Evolutionary conservation across 2,329 filamentous ascomycete species (phyloP).

Genomic region (Cercospora canescens): DNA sequence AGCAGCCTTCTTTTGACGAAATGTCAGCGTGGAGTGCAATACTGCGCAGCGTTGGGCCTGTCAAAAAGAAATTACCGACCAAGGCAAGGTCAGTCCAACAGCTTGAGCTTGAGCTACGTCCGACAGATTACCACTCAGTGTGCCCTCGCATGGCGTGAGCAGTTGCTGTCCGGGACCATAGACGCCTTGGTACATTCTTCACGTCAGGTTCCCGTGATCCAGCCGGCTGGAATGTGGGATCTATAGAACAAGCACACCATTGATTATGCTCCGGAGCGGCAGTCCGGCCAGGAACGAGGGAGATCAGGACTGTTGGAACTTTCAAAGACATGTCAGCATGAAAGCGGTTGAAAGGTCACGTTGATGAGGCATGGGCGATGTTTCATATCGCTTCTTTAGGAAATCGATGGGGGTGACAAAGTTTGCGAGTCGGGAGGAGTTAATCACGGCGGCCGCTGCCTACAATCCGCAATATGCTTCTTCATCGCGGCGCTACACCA

Average conservation of each 20-base stretch:
- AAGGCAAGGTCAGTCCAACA: constrained; percentile 11
- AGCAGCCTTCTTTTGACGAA: neutral
- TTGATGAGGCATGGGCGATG: neutral
- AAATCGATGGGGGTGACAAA: neutral
- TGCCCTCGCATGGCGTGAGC: constrained; percentile 26
- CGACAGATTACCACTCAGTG: constrained; percentile 1
- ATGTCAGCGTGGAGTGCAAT: neutral
- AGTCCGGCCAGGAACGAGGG: neutral
- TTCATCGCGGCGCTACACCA: neutral
- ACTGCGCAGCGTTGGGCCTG: constrained; percentile 19
- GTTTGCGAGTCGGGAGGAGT: neutral
- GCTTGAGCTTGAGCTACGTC: constrained; percentile 3
- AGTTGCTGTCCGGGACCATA: constrained; percentile 9
- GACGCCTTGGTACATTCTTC: constrained; percentile 25
- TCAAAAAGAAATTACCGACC: constrained; percentile 13
- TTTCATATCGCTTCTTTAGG: constrained; percentile 4
- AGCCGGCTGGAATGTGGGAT: constrained; percentile 26
- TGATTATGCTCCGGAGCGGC: neutral
- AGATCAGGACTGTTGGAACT: neutral
- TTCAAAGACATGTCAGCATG: neutral
- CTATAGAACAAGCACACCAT: neutral
- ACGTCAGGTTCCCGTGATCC: constrained; percentile 14
- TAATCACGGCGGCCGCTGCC: neutral
- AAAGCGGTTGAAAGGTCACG: neutral
- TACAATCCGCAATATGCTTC: neutral